A percentile compares a stretch with the other conserved stretches of the same genome.
phyloP scores from a whole-genome alignment of 352 stramenopile species.

The Phytophthora europaea region DNA sequence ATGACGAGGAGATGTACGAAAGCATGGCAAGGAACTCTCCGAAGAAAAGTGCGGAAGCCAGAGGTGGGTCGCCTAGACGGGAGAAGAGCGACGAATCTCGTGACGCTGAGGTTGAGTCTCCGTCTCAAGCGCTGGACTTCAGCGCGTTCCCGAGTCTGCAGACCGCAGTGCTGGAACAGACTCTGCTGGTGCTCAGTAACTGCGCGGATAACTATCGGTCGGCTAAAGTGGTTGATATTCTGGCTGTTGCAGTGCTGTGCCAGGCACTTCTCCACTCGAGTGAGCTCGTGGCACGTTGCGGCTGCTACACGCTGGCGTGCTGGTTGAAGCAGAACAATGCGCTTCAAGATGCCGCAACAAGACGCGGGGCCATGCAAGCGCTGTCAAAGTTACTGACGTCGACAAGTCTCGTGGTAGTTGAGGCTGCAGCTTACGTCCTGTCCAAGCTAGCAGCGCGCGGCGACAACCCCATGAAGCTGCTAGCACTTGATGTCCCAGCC shows the following conservation, averaged over 20 bases:
- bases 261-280: conserved; percentile 68
- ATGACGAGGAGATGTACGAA: conserved; percentile 37
- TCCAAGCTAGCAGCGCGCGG: conserved; percentile 70
- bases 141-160: conserved; percentile 67
- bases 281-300: conserved; percentile 75
- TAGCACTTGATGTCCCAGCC: conserved; percentile 66
- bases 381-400: conserved; percentile 75
- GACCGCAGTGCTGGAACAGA: conserved; percentile 73
- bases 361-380: conserved; percentile 49
- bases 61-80: conserved; percentile 10
- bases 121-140: conserved; percentile 54
- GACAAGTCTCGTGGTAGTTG: conserved; percentile 64
- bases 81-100: conserved; percentile 36
- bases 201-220: conserved; percentile 63
- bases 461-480: conserved; percentile 76
- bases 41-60: conserved; percentile 20
- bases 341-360: conserved; percentile 62
- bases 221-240: conserved; percentile 46
- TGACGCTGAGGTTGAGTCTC: conserved; percentile 13
- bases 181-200: conserved; percentile 74
- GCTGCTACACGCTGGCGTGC: conserved; percentile 70
- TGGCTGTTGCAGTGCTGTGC: conserved; percentile 70
- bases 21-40: conserved; percentile 25
- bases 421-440: conserved; percentile 69
- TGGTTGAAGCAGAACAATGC: conserved; percentile 67